phyloP scores from a whole-genome alignment of 371 early-diverging fungal genomes.

The Saksenaea vasiformis region DNA sequence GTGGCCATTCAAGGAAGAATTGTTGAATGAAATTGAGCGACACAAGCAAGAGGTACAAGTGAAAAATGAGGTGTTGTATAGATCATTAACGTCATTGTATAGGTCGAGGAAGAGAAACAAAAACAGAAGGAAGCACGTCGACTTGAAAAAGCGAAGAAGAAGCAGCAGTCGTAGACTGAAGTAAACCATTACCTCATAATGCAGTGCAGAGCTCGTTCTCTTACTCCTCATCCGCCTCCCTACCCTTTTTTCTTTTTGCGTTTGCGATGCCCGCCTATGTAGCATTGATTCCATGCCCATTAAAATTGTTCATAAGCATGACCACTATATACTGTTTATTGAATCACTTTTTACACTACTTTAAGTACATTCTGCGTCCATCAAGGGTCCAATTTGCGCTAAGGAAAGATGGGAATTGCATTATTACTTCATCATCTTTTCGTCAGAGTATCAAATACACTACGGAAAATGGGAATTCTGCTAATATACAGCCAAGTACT shows the following conservation, averaged over 20 bases:
- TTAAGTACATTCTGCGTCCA: too few relatives aligned
- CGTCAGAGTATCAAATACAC: too few relatives aligned
- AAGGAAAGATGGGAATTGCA: too few relatives aligned
- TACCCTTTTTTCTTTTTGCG: background rate
- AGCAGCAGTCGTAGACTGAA: conserved; percentile 2
- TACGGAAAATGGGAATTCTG: too few relatives aligned
- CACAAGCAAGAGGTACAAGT: conserved; percentile 36
- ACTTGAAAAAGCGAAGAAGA: conserved; percentile 19
- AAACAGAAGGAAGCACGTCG: conserved; percentile 23
- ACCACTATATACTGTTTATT: too few relatives aligned
- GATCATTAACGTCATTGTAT: background rate
- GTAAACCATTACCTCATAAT: background rate
- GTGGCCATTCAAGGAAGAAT: conserved; percentile 56
- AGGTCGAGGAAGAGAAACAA: conserved; percentile 30
- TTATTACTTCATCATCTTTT: too few relatives aligned
- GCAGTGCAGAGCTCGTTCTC: background rate
- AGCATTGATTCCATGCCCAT: background rate
- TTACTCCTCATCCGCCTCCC: background rate
- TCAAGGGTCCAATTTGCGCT: too few relatives aligned
- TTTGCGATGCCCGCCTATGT: background rate
- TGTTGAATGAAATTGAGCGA: conserved; percentile 53
- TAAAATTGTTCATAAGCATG: background rate
- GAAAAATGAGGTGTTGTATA: conserved; percentile 8
- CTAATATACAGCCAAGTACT: too few relatives aligned
- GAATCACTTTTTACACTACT: too few relatives aligned